These are phyloP conservation scores for Neurospora hispaniola DNA, from an alignment of 495 filamentous ascomycete species.

Conservation along the genomic window DNA sequence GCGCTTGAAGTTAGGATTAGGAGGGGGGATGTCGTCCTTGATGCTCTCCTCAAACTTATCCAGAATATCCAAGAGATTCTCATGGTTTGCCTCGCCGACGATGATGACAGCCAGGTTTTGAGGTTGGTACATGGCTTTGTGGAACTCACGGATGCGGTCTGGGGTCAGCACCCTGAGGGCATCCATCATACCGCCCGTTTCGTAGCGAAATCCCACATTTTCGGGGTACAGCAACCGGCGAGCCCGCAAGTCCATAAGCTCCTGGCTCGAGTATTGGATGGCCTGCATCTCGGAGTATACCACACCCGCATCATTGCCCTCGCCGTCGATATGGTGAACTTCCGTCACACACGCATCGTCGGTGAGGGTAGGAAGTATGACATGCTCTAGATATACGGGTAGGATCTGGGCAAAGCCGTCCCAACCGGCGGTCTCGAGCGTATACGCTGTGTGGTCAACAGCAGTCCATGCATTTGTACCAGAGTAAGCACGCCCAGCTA, in stretches of 20 bases:
- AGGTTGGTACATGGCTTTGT: conserved; percentile 96
- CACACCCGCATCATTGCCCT: conserved; percentile 90
- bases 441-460: conserved; percentile 95
- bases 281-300: conserved; percentile 99
- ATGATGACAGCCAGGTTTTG: conserved; percentile 88
- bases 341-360: conserved; percentile 92
- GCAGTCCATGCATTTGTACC: conserved; percentile 94
- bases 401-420: conserved; percentile 90
- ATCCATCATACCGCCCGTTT: conserved; percentile 96
- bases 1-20: conserved; percentile 63
- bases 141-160: conserved; percentile 83
- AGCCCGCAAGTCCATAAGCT: conserved; percentile 76
- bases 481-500: conserved; percentile 87
- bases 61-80: conserved; percentile 64
- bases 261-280: conserved; percentile 67
- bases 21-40: conserved; percentile 63
- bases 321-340: conserved; percentile 88
- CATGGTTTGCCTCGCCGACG: conserved; percentile 80
- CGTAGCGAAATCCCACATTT: conserved; percentile 84
- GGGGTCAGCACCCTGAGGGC: conserved; percentile 73
- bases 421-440: conserved; percentile 89
- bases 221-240: conserved; percentile 77
- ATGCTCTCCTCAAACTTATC: conserved; percentile 85
- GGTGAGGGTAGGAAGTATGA: conserved; percentile 81
- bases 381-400: conserved; percentile 91